Base-by-base conservation (phyloP, 306 rosid species). In the Senna tora region DNA sequence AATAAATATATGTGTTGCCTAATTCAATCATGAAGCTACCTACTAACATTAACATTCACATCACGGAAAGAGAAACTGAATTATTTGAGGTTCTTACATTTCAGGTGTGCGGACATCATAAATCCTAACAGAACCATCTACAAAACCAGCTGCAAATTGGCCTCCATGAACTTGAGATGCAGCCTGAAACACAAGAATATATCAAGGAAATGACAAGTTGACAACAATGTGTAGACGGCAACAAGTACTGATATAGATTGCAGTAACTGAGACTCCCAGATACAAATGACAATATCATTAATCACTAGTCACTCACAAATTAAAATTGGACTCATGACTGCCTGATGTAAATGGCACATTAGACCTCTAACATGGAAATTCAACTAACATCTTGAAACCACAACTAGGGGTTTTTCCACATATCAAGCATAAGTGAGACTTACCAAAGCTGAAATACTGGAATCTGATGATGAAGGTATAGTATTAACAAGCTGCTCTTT, bases 101-200 rank as follows among this genome's bases (percentile, higher is more conserved):
- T 89, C 96, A 65, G 96, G 97, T 19, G 86, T 79, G 70, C 99
- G 88, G 66, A 82, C 86, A 77, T 95, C 99, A 75, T 95, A 95
- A 33, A 95, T 83, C 81, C 91, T 84, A 59, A 95, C 91, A 74
- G 96, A 89, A 75, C 97, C 97, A 60, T 95, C 99, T 36, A 81
- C 53, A 78, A 89, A 95, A 74, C 99, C 99, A 80, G 99, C 99
- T n/a, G 97, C 89, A 70, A 95, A 79, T 65, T 85, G 97, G 22
- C 96, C 92, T 49, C 97, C 96, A 6, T 95, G 93, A 72, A 95
- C 96, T 73, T 95, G 97, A 84, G 99, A 91, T 58, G 99, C 97
- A 69, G 92, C 88, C 99, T 95, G 77, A 79, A 62, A 75, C 34
- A 47, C 38, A 70, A 67, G 19, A 60, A 38, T 11, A 38, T 57